Evolutionary conservation across 371 early-diverging fungal species (phyloP), one percentile per base, ranked within the genome.

Genomic region (Mortierella sp.): DNA sequence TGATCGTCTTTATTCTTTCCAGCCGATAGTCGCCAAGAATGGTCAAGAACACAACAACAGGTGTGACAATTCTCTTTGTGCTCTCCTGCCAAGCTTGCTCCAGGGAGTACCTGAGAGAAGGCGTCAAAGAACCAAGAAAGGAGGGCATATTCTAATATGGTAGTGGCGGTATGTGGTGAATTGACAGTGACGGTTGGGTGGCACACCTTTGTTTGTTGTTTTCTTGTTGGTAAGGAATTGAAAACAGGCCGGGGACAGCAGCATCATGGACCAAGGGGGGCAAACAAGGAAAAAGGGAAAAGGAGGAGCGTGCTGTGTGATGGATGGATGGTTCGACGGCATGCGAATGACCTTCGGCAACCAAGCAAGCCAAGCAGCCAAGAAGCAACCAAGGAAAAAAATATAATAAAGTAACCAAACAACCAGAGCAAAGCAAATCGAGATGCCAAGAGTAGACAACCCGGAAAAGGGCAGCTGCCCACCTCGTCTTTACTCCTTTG

Each of bases 361-460:
- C 31, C 57, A 55, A 55, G 57, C 10, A 28, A 28, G 26, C 31
- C 31, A 59, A 59, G 31, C 31, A 54, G 43, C 43, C 43, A 53
- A n/a, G 21, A n/a, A n/a, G 54, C 54, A 8, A 3, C 26, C n/a
- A 54, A 54, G 43, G 5, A n/a, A 10, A n/a, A 55, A 26, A 0
- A 11, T n/a, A n/a, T n/a, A n/a, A n/a, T n/a, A n/a, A n/a, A n/a
- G n/a, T n/a, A 55, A 55, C 0, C 57, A 55, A 53, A n/a, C 5
- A 8, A 26, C 43, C 43, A n/a, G n/a, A n/a, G 43, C 8, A 8
- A 43, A 43, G 43, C 43, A 3, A 8, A 9, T 43, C 43, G 28
- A 14, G 31, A 31, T 64, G 64, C 37, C 64, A 64, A 64, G 64
- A 64, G 64, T 37, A 64, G 64, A 64, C 37, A 16, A 64, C 16